Conservation (phyloP, 371 early-diverging fungal genomes). For the Chytridium lagenaria region DNA sequence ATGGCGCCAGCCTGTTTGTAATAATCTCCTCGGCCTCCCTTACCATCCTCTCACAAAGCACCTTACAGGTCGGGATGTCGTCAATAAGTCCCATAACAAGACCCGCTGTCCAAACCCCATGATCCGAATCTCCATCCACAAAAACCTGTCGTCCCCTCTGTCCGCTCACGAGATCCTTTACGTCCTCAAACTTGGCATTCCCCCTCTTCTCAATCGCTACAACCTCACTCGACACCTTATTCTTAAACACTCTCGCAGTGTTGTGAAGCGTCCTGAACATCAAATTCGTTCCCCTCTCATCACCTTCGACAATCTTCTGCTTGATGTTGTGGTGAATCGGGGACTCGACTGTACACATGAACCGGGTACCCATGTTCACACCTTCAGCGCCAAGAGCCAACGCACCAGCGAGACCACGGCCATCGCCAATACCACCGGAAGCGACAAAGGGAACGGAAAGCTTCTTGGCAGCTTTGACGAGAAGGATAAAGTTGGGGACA, state of each 20-base stretch:
- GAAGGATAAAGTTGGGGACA: slow-evolving; percentile 72
- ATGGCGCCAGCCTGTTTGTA: slow-evolving; percentile 26
- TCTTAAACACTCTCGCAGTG: slow-evolving; percentile 63
- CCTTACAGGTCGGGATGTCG: slow-evolving; percentile 79
- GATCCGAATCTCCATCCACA: slow-evolving; percentile 71
- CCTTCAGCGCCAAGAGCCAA: slow-evolving; percentile 77
- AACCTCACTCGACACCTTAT: slow-evolving; percentile 72
- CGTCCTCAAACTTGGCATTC: slow-evolving; percentile 67
- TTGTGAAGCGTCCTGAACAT: slow-evolving; percentile 82
- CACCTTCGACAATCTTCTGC: slow-evolving; percentile 72
- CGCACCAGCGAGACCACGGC: slow-evolving; percentile 73
- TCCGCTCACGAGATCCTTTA: slow-evolving; percentile 73
- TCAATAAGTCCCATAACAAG: slow-evolving; percentile 55
- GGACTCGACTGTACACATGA: slow-evolving; percentile 79
- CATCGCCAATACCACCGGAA: slow-evolving; percentile 81
- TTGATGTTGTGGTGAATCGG: slow-evolving; percentile 78
- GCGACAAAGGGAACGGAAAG: slow-evolving; percentile 74
- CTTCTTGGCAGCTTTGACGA: slow-evolving; percentile 71
- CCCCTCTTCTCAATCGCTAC: slow-evolving; percentile 64
- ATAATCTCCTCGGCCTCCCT: slow-evolving; percentile 50
- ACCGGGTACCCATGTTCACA: slow-evolving; percentile 81
- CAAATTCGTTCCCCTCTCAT: slow-evolving; percentile 71
- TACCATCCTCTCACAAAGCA: slow-evolving; percentile 62
- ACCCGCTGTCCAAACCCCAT: slow-evolving; percentile 67
- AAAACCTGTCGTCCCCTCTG: slow-evolving; percentile 73